A percentile compares a stretch with the other conserved stretches of the same genome.
phyloP scores from a whole-genome alignment of 2,329 filamentous ascomycete species.

The Fusarium coicis region DNA sequence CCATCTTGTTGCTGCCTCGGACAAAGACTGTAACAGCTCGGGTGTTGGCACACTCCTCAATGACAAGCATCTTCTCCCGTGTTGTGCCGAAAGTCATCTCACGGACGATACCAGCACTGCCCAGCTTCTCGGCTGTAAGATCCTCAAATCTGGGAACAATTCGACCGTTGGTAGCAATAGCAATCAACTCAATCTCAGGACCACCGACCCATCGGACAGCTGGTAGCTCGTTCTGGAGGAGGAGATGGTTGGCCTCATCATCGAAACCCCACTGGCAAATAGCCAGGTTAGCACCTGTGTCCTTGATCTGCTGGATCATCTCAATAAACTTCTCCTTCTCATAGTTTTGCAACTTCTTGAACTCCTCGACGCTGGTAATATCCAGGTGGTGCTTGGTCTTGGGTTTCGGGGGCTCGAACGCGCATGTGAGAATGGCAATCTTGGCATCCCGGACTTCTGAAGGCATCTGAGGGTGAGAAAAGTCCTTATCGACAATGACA shows the following conservation, averaged over 20 bases:
- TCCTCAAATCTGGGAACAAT: constrained; percentile 99
- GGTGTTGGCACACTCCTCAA: constrained; percentile 98
- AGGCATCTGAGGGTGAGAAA: constrained; percentile 99
- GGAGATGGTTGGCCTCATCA: constrained; percentile 96
- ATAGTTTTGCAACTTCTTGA: constrained; percentile 96
- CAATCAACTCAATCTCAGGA: constrained; percentile 97
- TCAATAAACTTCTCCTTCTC: constrained; percentile 96
- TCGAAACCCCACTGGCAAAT: constrained; percentile 99
- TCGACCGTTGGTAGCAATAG: constrained; percentile 96
- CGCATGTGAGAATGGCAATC: constrained; percentile 96
- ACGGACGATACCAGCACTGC: constrained; percentile 86
- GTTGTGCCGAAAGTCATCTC: constrained; percentile 98
- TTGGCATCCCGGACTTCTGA: constrained; percentile 95
- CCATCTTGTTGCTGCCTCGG: constrained; percentile 99
- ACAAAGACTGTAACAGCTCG: constrained; percentile 96
- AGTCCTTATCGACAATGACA: constrained; percentile 99
- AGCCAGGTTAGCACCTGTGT: constrained; percentile 93
- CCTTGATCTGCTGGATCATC: constrained; percentile 99
- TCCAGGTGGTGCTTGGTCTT: constrained; percentile 99
- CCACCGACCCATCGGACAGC: constrained; percentile 98
- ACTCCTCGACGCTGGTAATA: constrained; percentile 96
- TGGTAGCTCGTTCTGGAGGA: constrained; percentile 94
- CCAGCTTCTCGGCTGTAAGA: constrained; percentile 88
- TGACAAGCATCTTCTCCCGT: constrained; percentile 98
- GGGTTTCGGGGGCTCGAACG: constrained; percentile 98